phyloP scores from a whole-genome alignment of 139 green algal genomes.

The Micractinium sp. region DNA sequence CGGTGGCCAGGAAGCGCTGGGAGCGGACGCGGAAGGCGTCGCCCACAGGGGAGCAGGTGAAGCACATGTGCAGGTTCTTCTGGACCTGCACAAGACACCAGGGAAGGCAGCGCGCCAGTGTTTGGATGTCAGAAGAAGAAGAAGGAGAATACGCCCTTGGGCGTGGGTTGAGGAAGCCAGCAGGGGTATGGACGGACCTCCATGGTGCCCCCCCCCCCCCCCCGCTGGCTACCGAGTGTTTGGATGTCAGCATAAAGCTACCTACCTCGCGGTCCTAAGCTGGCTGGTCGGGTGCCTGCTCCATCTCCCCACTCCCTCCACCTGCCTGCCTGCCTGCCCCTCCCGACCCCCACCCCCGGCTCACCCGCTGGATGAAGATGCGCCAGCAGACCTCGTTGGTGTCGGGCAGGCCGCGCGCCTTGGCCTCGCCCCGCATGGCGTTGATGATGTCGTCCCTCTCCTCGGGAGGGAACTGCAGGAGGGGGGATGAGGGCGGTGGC shows the following conservation, averaged over 20 bases:
- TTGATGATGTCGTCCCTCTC: conserved; percentile 93
- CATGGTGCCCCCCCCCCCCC: too few relatives aligned
- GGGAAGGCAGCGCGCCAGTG: not conserved
- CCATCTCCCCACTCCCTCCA: too few relatives aligned
- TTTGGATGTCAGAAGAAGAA: too few relatives aligned
- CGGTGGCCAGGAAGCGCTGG: conserved; percentile 89
- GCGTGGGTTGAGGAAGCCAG: too few relatives aligned
- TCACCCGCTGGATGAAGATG: conserved; percentile 81
- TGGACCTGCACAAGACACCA: conserved; percentile 43
- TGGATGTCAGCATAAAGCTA: not conserved
- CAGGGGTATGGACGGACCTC: too few relatives aligned
- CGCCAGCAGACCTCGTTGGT: conserved; percentile 86
- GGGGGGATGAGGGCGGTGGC: too few relatives aligned
- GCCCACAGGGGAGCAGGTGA: conserved; percentile 87
- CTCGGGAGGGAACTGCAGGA: conserved; percentile 73
- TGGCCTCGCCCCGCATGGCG: conserved; percentile 82
- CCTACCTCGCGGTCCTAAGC: too few relatives aligned
- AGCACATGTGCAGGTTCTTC: conserved; percentile 88
- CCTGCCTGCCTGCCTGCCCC: too few relatives aligned
- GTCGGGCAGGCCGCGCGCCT: conserved; percentile 81
- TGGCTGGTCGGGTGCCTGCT: too few relatives aligned
- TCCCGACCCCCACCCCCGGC: not conserved
- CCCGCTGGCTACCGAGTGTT: too few relatives aligned
- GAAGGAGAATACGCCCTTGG: too few relatives aligned
- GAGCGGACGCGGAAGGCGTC: conserved; percentile 86